Evolutionary conservation across 2,329 filamentous ascomycete genomes (phyloP).

Genomic region (Lachnellula arida): DNA sequence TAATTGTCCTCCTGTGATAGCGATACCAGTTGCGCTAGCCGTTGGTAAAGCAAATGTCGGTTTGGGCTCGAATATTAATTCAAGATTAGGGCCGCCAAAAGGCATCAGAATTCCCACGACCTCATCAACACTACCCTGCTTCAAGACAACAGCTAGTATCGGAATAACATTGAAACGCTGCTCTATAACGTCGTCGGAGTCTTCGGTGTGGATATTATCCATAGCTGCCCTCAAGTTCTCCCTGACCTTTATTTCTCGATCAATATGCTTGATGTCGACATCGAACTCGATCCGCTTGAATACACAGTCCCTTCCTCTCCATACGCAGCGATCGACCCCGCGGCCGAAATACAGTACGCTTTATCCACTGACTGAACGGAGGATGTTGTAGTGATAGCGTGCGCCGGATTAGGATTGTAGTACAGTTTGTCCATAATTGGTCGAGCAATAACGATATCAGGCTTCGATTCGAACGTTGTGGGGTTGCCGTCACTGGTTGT

Average conservation of each 20-base stretch:
- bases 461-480: neutral
- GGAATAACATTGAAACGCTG: too few relatives aligned
- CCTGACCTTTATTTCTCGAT: constrained; percentile 4
- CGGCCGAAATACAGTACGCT: neutral
- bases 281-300: constrained; percentile 6
- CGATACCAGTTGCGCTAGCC: neutral
- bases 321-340: neutral
- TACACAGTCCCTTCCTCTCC: constrained; percentile 2
- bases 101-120: neutral
- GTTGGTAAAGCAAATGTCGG: too few relatives aligned
- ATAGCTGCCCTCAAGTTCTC: constrained; percentile 1
- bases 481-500: neutral
- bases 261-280: constrained; percentile 4
- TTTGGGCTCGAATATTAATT: neutral
- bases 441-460: neutral
- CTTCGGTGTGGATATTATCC: too few relatives aligned
- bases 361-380: neutral
- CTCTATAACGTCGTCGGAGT: too few relatives aligned
- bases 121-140: too few relatives aligned
- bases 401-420: neutral
- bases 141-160: too few relatives aligned
- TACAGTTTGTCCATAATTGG: neutral
- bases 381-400: too few relatives aligned
- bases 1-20: neutral
- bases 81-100: neutral